Percentiles rank a stretch among this genome's conserved stretches.
Conservation (phyloP, 768 basidiomycete genomes). For the Russula brevipes region DNA sequence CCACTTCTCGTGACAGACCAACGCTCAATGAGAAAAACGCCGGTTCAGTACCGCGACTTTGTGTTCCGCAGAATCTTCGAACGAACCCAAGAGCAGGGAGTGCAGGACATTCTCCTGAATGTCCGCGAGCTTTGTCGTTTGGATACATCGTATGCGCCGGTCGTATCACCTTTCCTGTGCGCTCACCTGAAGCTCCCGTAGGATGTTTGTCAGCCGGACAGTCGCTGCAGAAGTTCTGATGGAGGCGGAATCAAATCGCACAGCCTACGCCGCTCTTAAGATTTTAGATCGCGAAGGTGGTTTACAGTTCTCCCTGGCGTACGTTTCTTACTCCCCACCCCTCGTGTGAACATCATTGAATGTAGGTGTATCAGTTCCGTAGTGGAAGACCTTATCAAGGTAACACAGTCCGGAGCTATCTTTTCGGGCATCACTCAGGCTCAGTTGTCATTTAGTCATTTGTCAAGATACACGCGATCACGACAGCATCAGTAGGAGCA, state of each 20-base stretch:
- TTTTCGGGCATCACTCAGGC: background rate
- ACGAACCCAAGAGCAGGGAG: conserved; percentile 49
- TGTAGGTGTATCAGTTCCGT: conserved; percentile 37
- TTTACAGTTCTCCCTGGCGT: conserved; percentile 66
- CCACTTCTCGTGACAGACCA: background rate
- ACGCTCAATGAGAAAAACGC: background rate
- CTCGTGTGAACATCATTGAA: background rate
- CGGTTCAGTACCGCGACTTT: conserved; percentile 67
- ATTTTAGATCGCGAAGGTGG: conserved; percentile 57
- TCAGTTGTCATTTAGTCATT: conserved; percentile 48
- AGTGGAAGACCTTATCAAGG: conserved; percentile 65
- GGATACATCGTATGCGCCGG: conserved; percentile 51
- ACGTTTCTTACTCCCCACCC: conserved; percentile 28
- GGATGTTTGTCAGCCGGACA: conserved; percentile 79
- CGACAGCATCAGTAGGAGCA: conserved; percentile 42
- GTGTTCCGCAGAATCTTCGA: conserved; percentile 88
- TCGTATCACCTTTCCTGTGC: conserved; percentile 11
- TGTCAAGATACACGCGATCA: conserved; percentile 62
- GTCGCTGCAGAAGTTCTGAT: conserved; percentile 82
- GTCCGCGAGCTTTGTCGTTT: conserved; percentile 67
- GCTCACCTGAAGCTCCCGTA: conserved; percentile 29
- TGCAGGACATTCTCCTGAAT: conserved; percentile 62
- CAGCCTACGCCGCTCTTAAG: conserved; percentile 65
- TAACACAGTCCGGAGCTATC: conserved; percentile 27
- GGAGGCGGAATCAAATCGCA: conserved; percentile 68